These are phyloP conservation scores for Amoeboaphelidium protococcarum DNA, from an alignment of 371 early-diverging fungal species.

Conservation along the genomic window DNA sequence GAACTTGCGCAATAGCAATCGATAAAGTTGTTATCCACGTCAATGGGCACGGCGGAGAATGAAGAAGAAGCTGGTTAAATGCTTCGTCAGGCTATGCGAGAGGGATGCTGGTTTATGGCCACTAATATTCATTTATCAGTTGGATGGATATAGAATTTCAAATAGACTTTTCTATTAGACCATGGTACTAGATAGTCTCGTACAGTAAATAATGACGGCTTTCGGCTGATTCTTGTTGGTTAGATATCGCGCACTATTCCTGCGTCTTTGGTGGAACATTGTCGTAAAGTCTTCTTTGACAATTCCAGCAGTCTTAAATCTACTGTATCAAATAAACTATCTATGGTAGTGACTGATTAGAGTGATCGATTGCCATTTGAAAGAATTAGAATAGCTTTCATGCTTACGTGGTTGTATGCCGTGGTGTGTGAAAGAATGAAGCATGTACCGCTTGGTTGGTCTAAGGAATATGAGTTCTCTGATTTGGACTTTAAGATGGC, in stretches of 20 bases:
- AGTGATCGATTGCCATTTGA: constrained; percentile 15
- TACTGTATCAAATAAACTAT: constrained; percentile 9
- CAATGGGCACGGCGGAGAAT: no score
- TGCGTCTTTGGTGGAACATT: constrained; percentile 66
- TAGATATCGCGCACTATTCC: constrained; percentile 73
- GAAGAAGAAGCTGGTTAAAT: no score
- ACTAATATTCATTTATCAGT: no score
- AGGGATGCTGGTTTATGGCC: no score
- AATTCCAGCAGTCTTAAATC: constrained; percentile 85
- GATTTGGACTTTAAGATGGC: constrained; percentile 88
- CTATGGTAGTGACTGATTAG: constrained; percentile 10
- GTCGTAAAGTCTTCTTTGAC: constrained; percentile 92
- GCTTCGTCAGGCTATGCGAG: no score
- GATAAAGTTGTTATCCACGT: no score
- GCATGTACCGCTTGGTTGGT: constrained; percentile 91
- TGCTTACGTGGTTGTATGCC: constrained; percentile 89
- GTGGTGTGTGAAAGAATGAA: constrained; percentile 79
- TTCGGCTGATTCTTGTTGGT: no score
- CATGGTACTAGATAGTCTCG: no score
- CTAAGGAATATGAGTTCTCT: constrained; percentile 86
- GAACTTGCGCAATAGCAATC: no score
- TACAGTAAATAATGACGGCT: no score
- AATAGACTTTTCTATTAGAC: no score
- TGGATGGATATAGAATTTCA: no score
- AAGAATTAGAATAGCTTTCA: constrained; percentile 63